Evolutionary conservation across 176 grass and related monocot species (phyloP).

Genomic region (Avena eriantha): DNA sequence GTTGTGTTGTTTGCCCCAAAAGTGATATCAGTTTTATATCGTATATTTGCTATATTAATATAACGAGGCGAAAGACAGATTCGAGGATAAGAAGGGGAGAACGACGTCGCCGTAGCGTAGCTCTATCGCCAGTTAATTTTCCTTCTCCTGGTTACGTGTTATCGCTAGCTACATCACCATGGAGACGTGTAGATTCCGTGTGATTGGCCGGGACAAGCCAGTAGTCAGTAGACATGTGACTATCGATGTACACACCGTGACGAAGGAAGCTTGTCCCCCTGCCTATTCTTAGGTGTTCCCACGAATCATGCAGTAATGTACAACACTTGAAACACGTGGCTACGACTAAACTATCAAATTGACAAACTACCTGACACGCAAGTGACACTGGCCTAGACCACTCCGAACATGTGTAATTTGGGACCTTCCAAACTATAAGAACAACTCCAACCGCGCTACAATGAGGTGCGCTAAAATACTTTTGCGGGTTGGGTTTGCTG

Average conservation of each 20-base stretch:
- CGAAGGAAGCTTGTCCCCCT: background rate
- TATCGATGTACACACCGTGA: background rate
- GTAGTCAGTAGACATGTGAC: background rate
- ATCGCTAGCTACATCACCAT: too few species aligned
- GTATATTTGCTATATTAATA: too few species aligned
- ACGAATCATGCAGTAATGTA: background rate
- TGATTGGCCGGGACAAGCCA: background rate
- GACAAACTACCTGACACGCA: background rate
- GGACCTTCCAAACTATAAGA: too few species aligned
- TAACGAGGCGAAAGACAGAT: too few species aligned
- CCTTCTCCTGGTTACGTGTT: constrained; percentile 1
- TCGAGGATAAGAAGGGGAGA: too few species aligned
- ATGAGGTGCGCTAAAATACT: too few species aligned
- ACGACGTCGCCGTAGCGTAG: constrained; percentile 5
- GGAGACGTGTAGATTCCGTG: constrained; percentile 26
- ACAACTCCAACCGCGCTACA: too few species aligned
- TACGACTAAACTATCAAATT: background rate
- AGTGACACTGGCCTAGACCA: background rate
- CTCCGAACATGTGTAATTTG: background rate
- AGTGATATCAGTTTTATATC: too few species aligned
- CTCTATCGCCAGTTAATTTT: background rate
- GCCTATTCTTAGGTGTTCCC: background rate
- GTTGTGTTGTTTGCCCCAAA: too few species aligned
- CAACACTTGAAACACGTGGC: background rate
- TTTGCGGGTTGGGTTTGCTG: too few species aligned